Conservation (phyloP, 495 filamentous ascomycete genomes). For the Talaromyces liani region DNA sequence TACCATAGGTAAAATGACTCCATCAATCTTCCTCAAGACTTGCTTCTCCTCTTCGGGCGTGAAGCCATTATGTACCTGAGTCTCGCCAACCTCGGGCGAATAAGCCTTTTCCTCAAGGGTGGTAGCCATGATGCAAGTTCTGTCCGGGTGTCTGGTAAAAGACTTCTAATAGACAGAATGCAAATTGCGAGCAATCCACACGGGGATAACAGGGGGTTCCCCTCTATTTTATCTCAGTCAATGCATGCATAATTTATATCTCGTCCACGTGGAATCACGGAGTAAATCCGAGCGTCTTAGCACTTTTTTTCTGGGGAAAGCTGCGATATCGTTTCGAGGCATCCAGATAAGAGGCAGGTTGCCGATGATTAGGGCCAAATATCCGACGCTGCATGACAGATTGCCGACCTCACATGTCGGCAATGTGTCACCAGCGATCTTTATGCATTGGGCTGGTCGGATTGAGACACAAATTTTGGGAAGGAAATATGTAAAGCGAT, state of each 20-base stretch:
- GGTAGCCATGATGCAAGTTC: not conserved
- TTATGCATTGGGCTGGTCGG: not conserved
- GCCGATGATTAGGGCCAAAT: not conserved
- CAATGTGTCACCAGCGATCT: not conserved
- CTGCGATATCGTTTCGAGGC: not conserved
- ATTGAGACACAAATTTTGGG: not conserved
- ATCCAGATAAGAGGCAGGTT: not conserved
- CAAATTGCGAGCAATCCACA: not conserved
- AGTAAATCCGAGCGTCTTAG: not conserved
- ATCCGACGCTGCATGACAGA: not conserved
- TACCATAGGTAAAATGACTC: conserved; percentile 33
- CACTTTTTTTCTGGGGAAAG: not conserved
- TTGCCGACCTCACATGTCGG: not conserved
- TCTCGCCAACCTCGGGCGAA: not conserved
- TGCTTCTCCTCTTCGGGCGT: conserved; percentile 35
- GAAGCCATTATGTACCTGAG: not conserved
- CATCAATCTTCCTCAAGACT: conserved; percentile 42
- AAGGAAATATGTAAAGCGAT: not conserved
- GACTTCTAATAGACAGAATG: not conserved
- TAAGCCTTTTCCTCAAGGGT: not conserved
- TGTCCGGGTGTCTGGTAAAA: not conserved
- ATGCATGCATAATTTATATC: not conserved
- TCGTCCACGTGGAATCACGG: not conserved
- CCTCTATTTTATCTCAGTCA: not conserved
- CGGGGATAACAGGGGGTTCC: not conserved